Conservation (phyloP, 108 stramenopile genomes). For the Cylindrotheca fusiformis region DNA sequence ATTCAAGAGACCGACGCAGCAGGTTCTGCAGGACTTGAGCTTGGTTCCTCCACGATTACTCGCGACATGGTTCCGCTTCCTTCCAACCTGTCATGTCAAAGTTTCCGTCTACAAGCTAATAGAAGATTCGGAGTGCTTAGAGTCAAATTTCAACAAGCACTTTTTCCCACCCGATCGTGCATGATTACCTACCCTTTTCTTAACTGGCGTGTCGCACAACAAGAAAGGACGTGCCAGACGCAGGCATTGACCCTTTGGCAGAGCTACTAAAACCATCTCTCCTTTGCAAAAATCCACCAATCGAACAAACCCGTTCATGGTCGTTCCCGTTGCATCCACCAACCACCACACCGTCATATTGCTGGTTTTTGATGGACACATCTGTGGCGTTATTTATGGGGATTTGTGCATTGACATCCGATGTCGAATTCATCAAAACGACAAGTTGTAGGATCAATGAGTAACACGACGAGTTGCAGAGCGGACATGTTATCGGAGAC, state of each 20-base stretch:
- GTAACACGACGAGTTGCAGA: constrained; percentile 68
- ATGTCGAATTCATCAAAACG: constrained; percentile 79
- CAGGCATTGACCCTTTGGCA: constrained; percentile 49
- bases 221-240: constrained; percentile 70
- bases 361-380: constrained; percentile 39
- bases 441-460: constrained; percentile 74
- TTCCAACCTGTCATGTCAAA: constrained; percentile 18
- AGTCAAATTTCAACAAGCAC: not conserved
- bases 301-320: constrained; percentile 12
- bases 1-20: not conserved
- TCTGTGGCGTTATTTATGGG: constrained; percentile 66
- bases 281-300: constrained; percentile 47
- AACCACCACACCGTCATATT: constrained; percentile 50
- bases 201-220: constrained; percentile 61
- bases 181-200: constrained; percentile 65
- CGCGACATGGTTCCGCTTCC: not conserved
- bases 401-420: constrained; percentile 70
- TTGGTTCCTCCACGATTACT: not conserved
- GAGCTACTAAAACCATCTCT: constrained; percentile 67
- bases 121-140: not conserved
- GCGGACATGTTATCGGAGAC: not conserved
- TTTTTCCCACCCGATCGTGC: not conserved
- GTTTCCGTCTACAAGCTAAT: constrained; percentile 24
- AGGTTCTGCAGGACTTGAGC: not conserved
- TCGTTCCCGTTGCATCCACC: constrained; percentile 17